Evolutionary conservation across 208 protist species (phyloP).

Genomic region (Trypanosoma avium): DNA sequence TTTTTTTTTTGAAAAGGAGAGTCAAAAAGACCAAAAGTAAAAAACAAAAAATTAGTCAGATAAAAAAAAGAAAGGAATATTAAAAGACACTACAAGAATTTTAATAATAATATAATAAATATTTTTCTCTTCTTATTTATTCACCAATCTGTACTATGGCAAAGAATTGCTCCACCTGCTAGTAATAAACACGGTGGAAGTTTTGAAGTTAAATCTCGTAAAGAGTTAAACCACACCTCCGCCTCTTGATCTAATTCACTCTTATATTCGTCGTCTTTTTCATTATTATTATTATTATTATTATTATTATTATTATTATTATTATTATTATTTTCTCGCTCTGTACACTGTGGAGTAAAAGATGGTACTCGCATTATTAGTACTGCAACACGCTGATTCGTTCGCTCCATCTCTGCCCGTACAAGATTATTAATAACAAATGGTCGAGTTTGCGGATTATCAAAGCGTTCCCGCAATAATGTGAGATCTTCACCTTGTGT

Average conservation of each 20-base stretch:
- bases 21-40: too few relatives aligned
- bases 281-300: neutral
- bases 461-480: conserved; percentile 7
- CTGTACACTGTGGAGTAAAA: neutral
- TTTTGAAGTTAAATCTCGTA: conserved; percentile 1
- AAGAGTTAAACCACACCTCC: conserved; percentile 6
- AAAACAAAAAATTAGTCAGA: too few relatives aligned
- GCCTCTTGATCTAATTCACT: neutral
- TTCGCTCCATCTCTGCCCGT: conserved; percentile 9
- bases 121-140: too few relatives aligned
- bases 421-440: conserved; percentile 4
- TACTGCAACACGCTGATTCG: neutral
- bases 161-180: conserved; percentile 1
- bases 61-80: conserved; percentile 4
- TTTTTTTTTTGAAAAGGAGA: too few relatives aligned
- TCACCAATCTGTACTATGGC: conserved; percentile 18
- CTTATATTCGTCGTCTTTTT: neutral
- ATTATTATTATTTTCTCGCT: neutral
- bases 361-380: conserved; percentile 15
- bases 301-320: neutral
- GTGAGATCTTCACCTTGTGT: neutral
- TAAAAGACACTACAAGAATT: neutral
- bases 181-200: conserved; percentile 15
- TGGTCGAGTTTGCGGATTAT: neutral
- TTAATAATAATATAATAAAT: too few relatives aligned